A percentile compares a stretch with the other conserved stretches of the same genome.
These are phyloP conservation scores for Malassezia nana DNA, from an alignment of 1,284 basidiomycete species.

Conservation along the genomic window DNA sequence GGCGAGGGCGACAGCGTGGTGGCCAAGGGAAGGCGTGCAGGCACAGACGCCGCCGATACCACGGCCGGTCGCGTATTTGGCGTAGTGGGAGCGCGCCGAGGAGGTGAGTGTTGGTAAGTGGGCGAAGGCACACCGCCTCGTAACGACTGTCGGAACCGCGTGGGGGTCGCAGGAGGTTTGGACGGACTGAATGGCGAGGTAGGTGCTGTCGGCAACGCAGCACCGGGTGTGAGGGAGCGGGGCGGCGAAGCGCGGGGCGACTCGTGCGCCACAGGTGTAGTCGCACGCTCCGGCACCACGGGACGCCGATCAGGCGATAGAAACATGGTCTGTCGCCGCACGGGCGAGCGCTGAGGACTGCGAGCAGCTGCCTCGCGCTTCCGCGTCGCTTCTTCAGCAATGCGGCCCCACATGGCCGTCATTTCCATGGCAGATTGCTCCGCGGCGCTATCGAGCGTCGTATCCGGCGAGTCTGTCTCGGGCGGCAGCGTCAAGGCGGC, in stretches of 20 bases:
- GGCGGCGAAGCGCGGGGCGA: too few species aligned
- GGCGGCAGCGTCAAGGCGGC: background rate
- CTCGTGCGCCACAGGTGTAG: background rate
- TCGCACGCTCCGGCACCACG: background rate
- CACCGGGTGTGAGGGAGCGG: background rate
- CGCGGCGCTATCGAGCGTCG: slow-evolving; percentile 7
- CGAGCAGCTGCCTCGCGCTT: slow-evolving; percentile 8
- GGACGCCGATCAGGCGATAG: background rate
- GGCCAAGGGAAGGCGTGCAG: background rate
- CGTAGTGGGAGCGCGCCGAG: slow-evolving; percentile 18
- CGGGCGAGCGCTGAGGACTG: slow-evolving; percentile 15
- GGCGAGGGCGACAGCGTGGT: slow-evolving; percentile 1
- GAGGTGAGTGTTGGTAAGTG: slow-evolving; percentile 28
- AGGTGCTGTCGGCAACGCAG: background rate
- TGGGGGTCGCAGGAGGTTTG: slow-evolving; percentile 11
- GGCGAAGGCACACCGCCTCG: slow-evolving; percentile 31
- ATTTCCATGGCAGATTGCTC: slow-evolving; percentile 28
- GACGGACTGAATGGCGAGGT: background rate
- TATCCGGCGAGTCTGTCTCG: slow-evolving; percentile 10
- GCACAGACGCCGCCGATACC: background rate
- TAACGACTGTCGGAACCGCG: slow-evolving; percentile 34
- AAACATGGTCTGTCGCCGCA: slow-evolving; percentile 16
- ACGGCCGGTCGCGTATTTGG: slow-evolving; percentile 9
- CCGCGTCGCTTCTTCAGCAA: slow-evolving; percentile 15
- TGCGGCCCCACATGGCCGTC: slow-evolving; percentile 25